Evolutionary conservation across 345 rosid genomes (phyloP).

Genomic region (Populus davidiana): DNA sequence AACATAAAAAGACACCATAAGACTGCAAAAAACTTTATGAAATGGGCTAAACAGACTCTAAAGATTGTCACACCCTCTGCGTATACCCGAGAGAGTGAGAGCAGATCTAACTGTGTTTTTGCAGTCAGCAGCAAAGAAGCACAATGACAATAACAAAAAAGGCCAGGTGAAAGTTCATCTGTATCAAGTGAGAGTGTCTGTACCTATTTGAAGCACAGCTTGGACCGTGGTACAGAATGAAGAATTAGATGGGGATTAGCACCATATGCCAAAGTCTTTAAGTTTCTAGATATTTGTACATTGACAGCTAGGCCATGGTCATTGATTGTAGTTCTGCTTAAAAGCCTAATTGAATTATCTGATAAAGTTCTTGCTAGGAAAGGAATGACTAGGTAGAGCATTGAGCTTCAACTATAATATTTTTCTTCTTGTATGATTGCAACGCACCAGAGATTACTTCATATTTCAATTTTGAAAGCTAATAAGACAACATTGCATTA

Average conservation of each 20-base stretch:
- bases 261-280: neutral
- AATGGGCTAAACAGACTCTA: too few species aligned
- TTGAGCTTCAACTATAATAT: neutral
- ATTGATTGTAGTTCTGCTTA: neutral
- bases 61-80: too few species aligned
- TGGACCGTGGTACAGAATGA: neutral
- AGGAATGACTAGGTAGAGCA: neutral
- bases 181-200: too few species aligned
- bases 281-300: neutral
- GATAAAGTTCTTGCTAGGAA: neutral
- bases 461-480: neutral
- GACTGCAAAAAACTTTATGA: too few species aligned
- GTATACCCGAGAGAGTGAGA: too few species aligned
- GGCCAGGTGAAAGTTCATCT: neutral
- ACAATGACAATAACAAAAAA: too few species aligned
- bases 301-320: neutral
- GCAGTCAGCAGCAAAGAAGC: too few species aligned
- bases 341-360: neutral
- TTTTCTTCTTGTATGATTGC: neutral
- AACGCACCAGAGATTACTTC: neutral
- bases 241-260: neutral
- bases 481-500: neutral
- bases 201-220: neutral
- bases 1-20: too few species aligned
- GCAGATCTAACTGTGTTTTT: too few species aligned